Base-by-base conservation (phyloP, 805 yeast genomes). In the Ogataea ganodermae region DNA sequence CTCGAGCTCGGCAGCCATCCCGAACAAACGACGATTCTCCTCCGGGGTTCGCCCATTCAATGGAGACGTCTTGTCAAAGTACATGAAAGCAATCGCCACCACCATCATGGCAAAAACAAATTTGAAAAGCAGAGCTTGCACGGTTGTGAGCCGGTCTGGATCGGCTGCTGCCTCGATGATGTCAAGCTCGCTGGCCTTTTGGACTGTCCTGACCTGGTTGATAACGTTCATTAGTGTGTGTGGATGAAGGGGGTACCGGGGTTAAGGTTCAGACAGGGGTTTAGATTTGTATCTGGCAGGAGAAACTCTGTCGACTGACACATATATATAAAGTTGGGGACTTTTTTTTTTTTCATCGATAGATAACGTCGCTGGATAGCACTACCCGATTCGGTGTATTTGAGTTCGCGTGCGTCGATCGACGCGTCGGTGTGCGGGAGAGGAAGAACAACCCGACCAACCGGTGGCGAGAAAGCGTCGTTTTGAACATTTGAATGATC, bases 51-150 rank as follows among this genome's bases (percentile, higher is more conserved):
- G 36, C 14, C 49, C 55, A 35, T 60, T 59, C 8, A 59, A 45
- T 3, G 51, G 47, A 6, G 60, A 52, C 0, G 51, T 52, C 41
- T 51, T 56, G 38, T 64, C 67, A 26, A 59, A 51, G 39, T 59
- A 59, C 20, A 60, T 51, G 33, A 56, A 62, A 1, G 51, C 43
- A 20, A 44, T 23, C 18, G 56, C 52, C 4, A 52, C 54, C 17
- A 63, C 32, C 7, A 56, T 52, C 27, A 52, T 44, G 7, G 66
- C 63, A 26, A 64, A 33, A 20, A 58, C 31, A 21, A 62, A 55
- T 36, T 61, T 62, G 27, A 63, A 26, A 7, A 57, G 27, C 37
- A 63, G 30, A 1, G 60, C 57, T 38, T 55, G 54, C 4, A 56
- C 32, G 7, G 53, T 40, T 4, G 55, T 55, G 10, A 56, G 44